Base-by-base conservation (phyloP, 2,329 filamentous ascomycete species). In the Aureobasidium sp. region DNA sequence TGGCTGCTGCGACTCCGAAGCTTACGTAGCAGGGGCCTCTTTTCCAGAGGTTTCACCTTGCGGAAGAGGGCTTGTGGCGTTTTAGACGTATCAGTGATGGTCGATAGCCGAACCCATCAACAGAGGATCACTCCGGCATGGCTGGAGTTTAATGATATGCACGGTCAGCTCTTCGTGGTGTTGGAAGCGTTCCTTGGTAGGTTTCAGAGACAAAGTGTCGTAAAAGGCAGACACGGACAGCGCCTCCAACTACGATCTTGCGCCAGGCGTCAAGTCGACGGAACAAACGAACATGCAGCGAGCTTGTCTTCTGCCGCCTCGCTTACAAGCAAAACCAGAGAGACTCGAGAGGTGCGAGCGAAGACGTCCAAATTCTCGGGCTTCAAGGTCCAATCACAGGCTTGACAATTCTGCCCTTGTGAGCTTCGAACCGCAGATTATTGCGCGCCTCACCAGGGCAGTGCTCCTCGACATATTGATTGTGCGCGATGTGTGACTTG, bases 71-170 rank as follows among this genome's bases (percentile, higher is more conserved):
- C 57, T 46, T 51, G 57, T 60, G 57, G 57, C 57, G 57, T 60
- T 60, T 60, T 60, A 60, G 46, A 51, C 44, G 57, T 60, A 51
- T 60, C 57, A 60, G 36, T 60, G 57, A 60, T 60, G 57, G 57
- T 17, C 57, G 57, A 60, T 60, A 60, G 57, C 57, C 57, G 57
- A 60, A 51, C 57, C 46, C 57, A 51, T 60, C 57, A 60, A 24
- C 27, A 59, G 57, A 60, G 37, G 57, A 60, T 60, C 57, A 34
- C 57, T 59, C 24, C 57, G 57, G 57, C 55, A 48, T 60, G 46
- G 57, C 46, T 47, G 57, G 50, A 51, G 55, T 59, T 59, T 59
- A 59, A 59, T 48, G 43, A 48, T 48, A 60, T 60, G 57, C 57
- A 60, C 57, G 57, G 57, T 51, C 57, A 59, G 32, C 41, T 48